phyloP scores from a whole-genome alignment of 192 early-diverging fungal genomes.

The Gonapodya sp. region DNA sequence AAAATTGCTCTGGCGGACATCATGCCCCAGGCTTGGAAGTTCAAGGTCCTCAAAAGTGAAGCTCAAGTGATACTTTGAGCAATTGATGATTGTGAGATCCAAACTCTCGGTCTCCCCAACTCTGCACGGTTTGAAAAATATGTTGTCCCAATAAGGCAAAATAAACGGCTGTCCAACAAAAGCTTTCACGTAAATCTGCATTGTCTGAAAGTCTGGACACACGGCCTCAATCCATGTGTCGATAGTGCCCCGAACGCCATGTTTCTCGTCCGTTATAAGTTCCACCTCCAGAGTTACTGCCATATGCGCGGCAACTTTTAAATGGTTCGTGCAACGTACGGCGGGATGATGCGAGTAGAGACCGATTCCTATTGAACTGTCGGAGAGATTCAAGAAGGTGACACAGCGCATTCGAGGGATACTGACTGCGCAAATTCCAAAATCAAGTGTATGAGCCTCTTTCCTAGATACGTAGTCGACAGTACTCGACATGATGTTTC shows the following conservation, averaged over 20 bases:
- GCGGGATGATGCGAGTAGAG: constrained; percentile 37
- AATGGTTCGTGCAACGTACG: constrained; percentile 37
- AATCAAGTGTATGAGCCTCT: constrained; percentile 43
- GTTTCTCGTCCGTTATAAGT: constrained; percentile 20
- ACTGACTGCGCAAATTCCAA: constrained; percentile 31
- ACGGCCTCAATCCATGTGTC: constrained; percentile 40
- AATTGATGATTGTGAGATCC: constrained; percentile 32
- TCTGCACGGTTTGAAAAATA: constrained; percentile 41
- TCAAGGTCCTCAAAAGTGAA: constrained; percentile 20
- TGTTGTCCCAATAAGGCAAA: constrained; percentile 42
- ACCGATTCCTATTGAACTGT: constrained; percentile 32
- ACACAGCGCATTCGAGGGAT: constrained; percentile 31
- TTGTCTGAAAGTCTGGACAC: constrained; percentile 53
- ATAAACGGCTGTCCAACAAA: constrained; percentile 44
- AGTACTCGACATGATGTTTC: constrained; percentile 43
- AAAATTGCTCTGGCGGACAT: not conserved
- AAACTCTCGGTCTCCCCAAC: constrained; percentile 23
- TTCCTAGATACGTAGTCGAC: constrained; percentile 28
- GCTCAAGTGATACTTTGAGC: constrained; percentile 42
- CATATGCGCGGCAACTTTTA: constrained; percentile 40
- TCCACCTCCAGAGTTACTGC: constrained; percentile 44
- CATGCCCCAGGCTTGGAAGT: constrained; percentile 2
- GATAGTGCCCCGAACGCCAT: constrained; percentile 26
- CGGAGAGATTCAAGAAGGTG: constrained; percentile 42
- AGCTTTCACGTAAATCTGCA: constrained; percentile 35